phyloP scores from a whole-genome alignment of 495 filamentous ascomycete genomes.

The Opeltia flavorubescens region DNA sequence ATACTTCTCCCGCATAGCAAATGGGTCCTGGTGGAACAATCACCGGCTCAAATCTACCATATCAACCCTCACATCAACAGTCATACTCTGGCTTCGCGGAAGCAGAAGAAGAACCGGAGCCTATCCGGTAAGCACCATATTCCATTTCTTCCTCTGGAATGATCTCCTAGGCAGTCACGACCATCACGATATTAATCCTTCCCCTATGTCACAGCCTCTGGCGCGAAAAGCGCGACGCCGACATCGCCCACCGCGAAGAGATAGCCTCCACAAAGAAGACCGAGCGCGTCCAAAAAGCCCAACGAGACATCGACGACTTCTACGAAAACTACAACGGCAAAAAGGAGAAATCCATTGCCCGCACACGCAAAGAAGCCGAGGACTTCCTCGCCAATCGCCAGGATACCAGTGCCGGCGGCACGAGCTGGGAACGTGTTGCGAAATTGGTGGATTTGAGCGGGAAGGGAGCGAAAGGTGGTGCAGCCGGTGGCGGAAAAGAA shows the following conservation, averaged over 20 bases:
- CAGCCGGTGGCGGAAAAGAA: constrained; percentile 79
- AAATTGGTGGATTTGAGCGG: constrained; percentile 94
- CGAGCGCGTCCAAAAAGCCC: constrained; percentile 72
- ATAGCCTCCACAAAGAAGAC: constrained; percentile 62
- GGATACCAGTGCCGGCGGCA: constrained; percentile 84
- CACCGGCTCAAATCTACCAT: constrained; percentile 67
- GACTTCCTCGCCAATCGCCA: constrained; percentile 80
- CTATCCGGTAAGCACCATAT: constrained; percentile 44
- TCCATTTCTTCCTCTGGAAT: neutral
- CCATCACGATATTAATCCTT: constrained; percentile 3
- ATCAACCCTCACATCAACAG: constrained; percentile 38
- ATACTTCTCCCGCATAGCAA: constrained; percentile 32
- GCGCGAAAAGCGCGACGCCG: constrained; percentile 75
- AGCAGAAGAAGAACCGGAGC: constrained; percentile 69
- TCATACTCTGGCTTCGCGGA: constrained; percentile 31
- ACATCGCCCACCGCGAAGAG: constrained; percentile 61
- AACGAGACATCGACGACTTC: constrained; percentile 89
- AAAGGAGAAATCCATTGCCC: constrained; percentile 76
- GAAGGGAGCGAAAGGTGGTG: constrained; percentile 75
- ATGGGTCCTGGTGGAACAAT: constrained; percentile 81
- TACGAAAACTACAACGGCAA: constrained; percentile 99
- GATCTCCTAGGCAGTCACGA: neutral
- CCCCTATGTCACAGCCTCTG: constrained; percentile 42
- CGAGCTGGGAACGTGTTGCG: constrained; percentile 95
- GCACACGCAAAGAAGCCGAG: constrained; percentile 84